Conservation (phyloP, 352 stramenopile species). For the Discostella stelligera region DNA sequence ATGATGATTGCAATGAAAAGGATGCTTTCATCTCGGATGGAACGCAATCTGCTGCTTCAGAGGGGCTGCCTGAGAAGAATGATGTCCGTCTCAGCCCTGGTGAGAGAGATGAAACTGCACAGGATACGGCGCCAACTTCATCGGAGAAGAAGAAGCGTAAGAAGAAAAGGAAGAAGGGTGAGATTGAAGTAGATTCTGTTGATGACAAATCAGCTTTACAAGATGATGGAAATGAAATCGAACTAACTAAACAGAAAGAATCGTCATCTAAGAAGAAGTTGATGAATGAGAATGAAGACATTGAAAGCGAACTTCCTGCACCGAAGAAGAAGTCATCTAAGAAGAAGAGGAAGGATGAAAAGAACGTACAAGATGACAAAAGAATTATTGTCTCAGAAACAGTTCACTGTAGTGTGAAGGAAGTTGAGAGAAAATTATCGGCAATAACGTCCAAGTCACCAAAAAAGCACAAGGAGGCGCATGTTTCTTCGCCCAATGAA, state of each 20-base stretch:
- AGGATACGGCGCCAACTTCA: not conserved
- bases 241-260: constrained; percentile 8
- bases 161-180: constrained; percentile 48
- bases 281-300: constrained; percentile 23
- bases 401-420: constrained; percentile 19
- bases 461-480: constrained; percentile 37
- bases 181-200: constrained; percentile 10
- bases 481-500: not conserved
- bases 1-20: constrained; percentile 16
- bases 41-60: not conserved
- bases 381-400: constrained; percentile 20
- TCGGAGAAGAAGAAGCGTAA: constrained; percentile 54
- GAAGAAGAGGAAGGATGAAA: constrained; percentile 46
- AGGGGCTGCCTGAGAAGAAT: not conserved
- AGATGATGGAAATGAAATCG: constrained; percentile 12
- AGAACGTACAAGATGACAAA: constrained; percentile 4
- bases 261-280: constrained; percentile 41
- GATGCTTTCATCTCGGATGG: not conserved
- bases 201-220: not conserved
- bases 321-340: constrained; percentile 24
- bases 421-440: constrained; percentile 51
- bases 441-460: constrained; percentile 21
- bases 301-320: constrained; percentile 7
- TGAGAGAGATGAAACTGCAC: constrained; percentile 1
- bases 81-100: constrained; percentile 4